These are phyloP conservation scores for Setaria viridis DNA, from an alignment of 202 grass and related monocot genomes.

Conservation along the genomic window DNA sequence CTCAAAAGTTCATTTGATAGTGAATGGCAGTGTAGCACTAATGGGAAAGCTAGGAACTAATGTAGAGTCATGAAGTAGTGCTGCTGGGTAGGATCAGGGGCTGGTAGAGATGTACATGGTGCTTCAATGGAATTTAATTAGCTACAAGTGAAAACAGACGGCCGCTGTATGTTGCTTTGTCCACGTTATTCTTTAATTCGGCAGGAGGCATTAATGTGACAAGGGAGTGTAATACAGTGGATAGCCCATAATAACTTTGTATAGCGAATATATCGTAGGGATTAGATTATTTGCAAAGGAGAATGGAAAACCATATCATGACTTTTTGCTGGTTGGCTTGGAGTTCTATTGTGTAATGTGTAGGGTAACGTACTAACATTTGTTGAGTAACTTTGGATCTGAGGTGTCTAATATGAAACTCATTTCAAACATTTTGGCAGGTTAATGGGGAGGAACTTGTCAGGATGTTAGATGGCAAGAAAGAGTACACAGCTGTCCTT, in stretches of 20 bases:
- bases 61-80: neutral
- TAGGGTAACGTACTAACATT: neutral
- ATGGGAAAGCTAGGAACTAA: neutral
- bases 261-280: neutral
- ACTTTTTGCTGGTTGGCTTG: neutral
- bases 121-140: neutral
- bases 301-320: neutral
- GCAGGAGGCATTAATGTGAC: conserved; percentile 20
- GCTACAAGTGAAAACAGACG: neutral
- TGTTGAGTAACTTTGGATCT: neutral
- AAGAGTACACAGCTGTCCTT: conserved; percentile 56
- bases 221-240: neutral
- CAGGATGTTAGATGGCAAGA: conserved; percentile 34
- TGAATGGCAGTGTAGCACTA: neutral
- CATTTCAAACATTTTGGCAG: conserved; percentile 36
- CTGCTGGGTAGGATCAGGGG: neutral
- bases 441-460: conserved; percentile 57
- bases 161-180: neutral
- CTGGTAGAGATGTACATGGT: neutral
- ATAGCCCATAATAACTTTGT: neutral
- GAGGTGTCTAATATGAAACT: conserved; percentile 20
- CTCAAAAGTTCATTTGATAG: neutral
- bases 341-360: neutral
- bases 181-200: neutral
- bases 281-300: conserved; percentile 9